Evolutionary conservation across 2,329 filamentous ascomycete genomes (phyloP).

Genomic region (Rachicladosporium sp.): DNA sequence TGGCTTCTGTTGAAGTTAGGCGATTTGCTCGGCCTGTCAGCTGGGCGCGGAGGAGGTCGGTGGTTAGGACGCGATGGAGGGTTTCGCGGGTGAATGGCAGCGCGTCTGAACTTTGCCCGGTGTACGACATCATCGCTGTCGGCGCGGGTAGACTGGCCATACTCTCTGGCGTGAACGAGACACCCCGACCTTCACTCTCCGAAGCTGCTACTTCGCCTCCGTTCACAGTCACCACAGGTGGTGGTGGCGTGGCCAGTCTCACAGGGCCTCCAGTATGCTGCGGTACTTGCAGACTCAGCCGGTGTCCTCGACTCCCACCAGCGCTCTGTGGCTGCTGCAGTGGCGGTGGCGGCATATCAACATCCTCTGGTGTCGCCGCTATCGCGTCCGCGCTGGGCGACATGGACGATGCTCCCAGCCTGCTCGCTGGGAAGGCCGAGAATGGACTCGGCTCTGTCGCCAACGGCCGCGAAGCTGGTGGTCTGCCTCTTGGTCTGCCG

Average conservation of each 20-base stretch:
- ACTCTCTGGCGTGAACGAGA: conserved; percentile 4
- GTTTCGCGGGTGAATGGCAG: conserved; percentile 25
- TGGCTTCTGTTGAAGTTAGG: conserved; percentile 34
- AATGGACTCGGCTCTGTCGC: conserved; percentile 54
- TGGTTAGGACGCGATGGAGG: conserved; percentile 33
- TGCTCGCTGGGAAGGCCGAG: conserved; percentile 55
- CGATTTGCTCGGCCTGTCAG: conserved; percentile 27
- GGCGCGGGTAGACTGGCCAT: conserved; percentile 1
- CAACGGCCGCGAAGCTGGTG: conserved; percentile 50
- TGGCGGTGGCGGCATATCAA: conserved; percentile 30
- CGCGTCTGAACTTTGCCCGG: neutral
- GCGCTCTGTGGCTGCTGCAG: conserved; percentile 11
- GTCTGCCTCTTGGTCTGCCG: conserved; percentile 66
- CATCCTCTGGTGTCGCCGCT: conserved; percentile 24
- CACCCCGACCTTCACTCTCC: conserved; percentile 11
- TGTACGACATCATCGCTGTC: neutral
- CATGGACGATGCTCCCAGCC: conserved; percentile 19
- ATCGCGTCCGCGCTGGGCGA: conserved; percentile 25
- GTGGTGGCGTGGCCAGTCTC: conserved; percentile 48
- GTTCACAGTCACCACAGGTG: conserved; percentile 40
- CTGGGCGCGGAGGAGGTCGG: conserved; percentile 35
- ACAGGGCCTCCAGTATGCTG: conserved; percentile 50
- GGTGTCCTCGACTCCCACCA: conserved; percentile 31
- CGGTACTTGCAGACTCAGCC: conserved; percentile 51
- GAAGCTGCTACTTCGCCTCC: conserved; percentile 31